Percentiles rank a stretch among this genome's conserved stretches.
Evolutionary conservation across 2,329 filamentous ascomycete species (phyloP).

Genomic region (Lachnellula willkommii): DNA sequence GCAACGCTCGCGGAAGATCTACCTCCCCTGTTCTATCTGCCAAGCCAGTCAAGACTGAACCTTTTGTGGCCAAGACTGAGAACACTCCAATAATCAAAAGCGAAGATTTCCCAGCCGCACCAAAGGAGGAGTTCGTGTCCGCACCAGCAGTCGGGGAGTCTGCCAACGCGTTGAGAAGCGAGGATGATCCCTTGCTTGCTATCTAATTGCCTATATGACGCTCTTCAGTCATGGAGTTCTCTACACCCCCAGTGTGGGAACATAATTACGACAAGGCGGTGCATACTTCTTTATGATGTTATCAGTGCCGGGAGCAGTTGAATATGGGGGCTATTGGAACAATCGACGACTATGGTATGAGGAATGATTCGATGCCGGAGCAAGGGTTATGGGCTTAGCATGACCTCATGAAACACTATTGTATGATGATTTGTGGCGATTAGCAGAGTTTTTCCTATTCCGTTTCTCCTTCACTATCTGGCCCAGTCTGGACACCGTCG

Average conservation of each 20-base stretch:
- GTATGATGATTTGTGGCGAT: conserved; percentile 22
- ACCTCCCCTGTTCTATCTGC: conserved; percentile 22
- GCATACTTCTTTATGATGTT: neutral
- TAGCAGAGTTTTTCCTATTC: conserved; percentile 8
- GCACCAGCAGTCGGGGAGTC: conserved; percentile 12
- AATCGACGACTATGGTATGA: conserved; percentile 15
- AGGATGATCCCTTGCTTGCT: conserved; percentile 25
- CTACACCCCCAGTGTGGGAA: neutral
- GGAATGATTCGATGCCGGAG: conserved; percentile 14
- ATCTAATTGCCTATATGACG: conserved; percentile 15
- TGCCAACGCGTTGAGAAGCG: conserved; percentile 6
- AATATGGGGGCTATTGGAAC: conserved; percentile 7
- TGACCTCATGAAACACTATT: conserved; percentile 20
- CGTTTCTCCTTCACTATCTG: conserved; percentile 10
- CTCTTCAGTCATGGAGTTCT: neutral
- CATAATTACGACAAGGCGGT: neutral
- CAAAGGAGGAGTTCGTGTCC: conserved; percentile 30
- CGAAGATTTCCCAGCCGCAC: conserved; percentile 30
- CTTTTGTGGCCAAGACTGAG: conserved; percentile 18
- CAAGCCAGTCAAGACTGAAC: conserved; percentile 22
- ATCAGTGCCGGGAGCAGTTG: neutral
- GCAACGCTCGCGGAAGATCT: conserved; percentile 35
- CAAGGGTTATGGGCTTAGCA: conserved; percentile 19
- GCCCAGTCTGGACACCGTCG: conserved; percentile 1
- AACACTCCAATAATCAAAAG: conserved; percentile 19